Conservation (phyloP, 495 filamentous ascomycete genomes). For the Penicillium taxi region DNA sequence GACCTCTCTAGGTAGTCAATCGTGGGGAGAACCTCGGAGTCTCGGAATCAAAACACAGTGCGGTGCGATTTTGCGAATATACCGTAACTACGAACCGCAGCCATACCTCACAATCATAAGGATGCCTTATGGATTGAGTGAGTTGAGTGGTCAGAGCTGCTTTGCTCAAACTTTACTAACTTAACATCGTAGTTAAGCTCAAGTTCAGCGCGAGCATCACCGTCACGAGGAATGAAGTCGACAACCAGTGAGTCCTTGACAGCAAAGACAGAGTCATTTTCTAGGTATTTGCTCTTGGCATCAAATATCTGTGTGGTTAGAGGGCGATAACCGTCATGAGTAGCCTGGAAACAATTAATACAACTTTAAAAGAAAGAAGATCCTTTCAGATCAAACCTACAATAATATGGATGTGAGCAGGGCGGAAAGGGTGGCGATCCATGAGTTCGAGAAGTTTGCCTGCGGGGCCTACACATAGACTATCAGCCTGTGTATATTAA, state of each 20-base stretch:
- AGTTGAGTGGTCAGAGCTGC: too few relatives aligned
- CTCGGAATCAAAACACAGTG: too few relatives aligned
- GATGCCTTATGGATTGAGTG: too few relatives aligned
- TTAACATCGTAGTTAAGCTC: conserved; percentile 54
- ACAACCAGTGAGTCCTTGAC: conserved; percentile 69
- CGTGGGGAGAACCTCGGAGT: too few relatives aligned
- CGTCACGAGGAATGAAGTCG: conserved; percentile 51
- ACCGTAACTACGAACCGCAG: too few relatives aligned
- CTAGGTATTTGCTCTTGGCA: conserved; percentile 50
- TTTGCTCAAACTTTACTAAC: too few relatives aligned
- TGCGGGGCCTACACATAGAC: conserved; percentile 25
- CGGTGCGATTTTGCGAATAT: too few relatives aligned
- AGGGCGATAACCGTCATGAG: conserved; percentile 43
- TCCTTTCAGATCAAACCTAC: conserved; percentile 37
- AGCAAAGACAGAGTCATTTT: conserved; percentile 65
- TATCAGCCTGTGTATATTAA: conserved; percentile 1
- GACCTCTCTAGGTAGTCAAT: too few relatives aligned
- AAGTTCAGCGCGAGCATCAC: conserved; percentile 55
- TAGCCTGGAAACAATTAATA: conserved; percentile 26
- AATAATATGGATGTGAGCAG: conserved; percentile 81
- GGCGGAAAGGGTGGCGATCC: conserved; percentile 71
- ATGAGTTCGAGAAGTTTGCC: conserved; percentile 45
- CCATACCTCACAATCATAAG: too few relatives aligned
- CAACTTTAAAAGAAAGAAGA: conserved; percentile 3
- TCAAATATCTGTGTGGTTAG: conserved; percentile 73